These are phyloP conservation scores for Crithidia expoeki DNA, from an alignment of 208 protist genomes.

Conservation along the genomic window DNA sequence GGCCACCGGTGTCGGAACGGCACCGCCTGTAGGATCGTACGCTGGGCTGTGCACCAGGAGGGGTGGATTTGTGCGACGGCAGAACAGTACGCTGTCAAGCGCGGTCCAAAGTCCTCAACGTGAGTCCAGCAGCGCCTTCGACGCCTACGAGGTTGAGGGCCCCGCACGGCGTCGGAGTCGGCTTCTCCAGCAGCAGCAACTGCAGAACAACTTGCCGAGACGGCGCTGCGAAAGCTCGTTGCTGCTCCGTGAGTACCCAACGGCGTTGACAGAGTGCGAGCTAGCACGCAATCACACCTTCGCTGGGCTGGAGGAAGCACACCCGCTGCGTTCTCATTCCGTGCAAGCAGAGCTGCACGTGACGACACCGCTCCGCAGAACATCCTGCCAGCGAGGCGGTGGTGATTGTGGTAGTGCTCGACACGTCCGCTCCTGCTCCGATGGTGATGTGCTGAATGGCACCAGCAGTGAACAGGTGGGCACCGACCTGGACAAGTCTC, in stretches of 20 bases:
- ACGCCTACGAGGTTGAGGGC: slow-evolving; percentile 27
- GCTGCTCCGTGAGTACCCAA: background rate
- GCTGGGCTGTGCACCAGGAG: background rate
- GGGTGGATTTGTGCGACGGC: background rate
- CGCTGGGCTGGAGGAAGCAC: slow-evolving; percentile 6
- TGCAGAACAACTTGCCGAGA: slow-evolving; percentile 12
- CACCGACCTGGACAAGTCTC: background rate
- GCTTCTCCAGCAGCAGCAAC: slow-evolving; percentile 6
- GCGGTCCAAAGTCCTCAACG: slow-evolving; percentile 11
- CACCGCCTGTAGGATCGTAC: too few species aligned
- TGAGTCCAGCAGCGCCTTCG: slow-evolving; percentile 1
- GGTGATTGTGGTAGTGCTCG: background rate
- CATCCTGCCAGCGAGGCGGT: too few species aligned
- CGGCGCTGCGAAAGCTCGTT: background rate
- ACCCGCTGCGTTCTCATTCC: background rate
- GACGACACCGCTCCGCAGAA: slow-evolving; percentile 1
- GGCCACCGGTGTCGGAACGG: background rate
- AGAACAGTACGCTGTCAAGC: background rate
- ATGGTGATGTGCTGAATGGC: slow-evolving; percentile 1
- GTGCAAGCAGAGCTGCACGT: background rate
- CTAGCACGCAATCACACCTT: slow-evolving; percentile 11
- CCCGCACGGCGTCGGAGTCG: slow-evolving; percentile 33
- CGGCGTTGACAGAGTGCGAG: background rate
- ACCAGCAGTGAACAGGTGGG: background rate
- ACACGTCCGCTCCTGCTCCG: slow-evolving; percentile 11